Conservation (phyloP, 2,329 filamentous ascomycete species). For the Ascochyta viciae-villosae region DNA sequence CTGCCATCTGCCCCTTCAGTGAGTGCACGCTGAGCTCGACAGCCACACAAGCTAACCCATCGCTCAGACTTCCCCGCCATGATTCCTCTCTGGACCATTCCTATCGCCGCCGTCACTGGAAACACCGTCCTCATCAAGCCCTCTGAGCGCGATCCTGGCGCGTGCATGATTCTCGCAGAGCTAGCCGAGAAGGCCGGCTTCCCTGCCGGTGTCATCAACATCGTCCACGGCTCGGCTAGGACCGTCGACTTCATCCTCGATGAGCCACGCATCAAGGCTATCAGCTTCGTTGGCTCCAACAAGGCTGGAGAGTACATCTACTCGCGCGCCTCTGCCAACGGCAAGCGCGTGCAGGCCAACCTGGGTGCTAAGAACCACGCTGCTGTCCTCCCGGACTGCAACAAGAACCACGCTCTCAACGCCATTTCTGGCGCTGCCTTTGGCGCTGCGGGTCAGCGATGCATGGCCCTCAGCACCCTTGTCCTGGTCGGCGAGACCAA, state of each 20-base stretch:
- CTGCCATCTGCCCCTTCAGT: conserved; percentile 89
- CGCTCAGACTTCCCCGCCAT: conserved; percentile 81
- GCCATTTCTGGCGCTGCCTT: conserved; percentile 84
- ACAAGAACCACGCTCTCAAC: conserved; percentile 89
- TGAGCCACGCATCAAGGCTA: conserved; percentile 82
- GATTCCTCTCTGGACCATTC: conserved; percentile 92
- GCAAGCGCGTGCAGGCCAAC: conserved; percentile 89
- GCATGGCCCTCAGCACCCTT: conserved; percentile 84
- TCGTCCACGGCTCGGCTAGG: conserved; percentile 80
- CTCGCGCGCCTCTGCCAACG: conserved; percentile 77
- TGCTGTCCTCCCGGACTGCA: conserved; percentile 82
- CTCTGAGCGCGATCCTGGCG: conserved; percentile 83
- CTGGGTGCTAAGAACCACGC: conserved; percentile 90
- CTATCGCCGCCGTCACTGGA: conserved; percentile 81
- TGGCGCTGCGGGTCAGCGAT: conserved; percentile 82
- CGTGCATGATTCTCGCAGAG: conserved; percentile 84
- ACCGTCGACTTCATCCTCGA: conserved; percentile 89
- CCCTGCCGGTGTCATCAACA: conserved; percentile 80
- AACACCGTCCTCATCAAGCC: conserved; percentile 88
- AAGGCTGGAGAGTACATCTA: conserved; percentile 91
- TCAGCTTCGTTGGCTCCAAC: conserved; percentile 87
- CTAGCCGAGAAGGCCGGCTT: conserved; percentile 81
- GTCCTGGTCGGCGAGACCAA: conserved; percentile 87
- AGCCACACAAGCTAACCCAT: conserved; percentile 30
- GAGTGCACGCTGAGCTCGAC: conserved; percentile 43